Base-by-base conservation (phyloP, 2,329 filamentous ascomycete species). In the Rhynchosporium secalis region DNA sequence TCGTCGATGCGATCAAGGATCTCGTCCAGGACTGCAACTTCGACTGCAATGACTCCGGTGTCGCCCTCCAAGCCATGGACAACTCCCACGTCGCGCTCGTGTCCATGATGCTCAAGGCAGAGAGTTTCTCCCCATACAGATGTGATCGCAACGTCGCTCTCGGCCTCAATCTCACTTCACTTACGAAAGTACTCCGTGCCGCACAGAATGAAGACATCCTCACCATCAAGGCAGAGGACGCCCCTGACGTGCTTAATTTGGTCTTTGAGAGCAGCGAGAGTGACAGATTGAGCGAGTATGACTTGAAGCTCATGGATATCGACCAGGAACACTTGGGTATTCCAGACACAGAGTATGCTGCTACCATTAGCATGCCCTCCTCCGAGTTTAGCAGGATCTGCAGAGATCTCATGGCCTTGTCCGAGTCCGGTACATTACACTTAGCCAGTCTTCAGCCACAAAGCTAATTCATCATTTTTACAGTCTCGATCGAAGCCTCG, bases 21-120 rank as follows among this genome's bases (percentile, higher is more conserved):
- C 87, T 99, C 57, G 95, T 99, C 59, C 95, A 98, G 79, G 95
- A 99, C 81, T 99, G 95, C 88, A 99, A 99, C 81, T 99, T 99
- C 81, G 95, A 99, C 84, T 99, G 96, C 89, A 99, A 98, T 89
- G 96, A 99, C 84, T 94, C 92, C 60, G 95, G 95, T 66, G 95
- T 99, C 74, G 93, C 94, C 57, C 90, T 99, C 61, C 95, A 99
- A 80, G 95, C 95, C 74, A 99, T 99, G 96, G 95, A 99, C 83
- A 99, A 98, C 86, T 98, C 93, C 56, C 95, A 99, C 80, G 95
- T 99, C 72, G 95, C 95, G 66, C 91, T 99, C 60, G 95, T 99
- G 59, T 97, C 95, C 69, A 99, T 99, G 95, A 88, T 96, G 84
- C 90, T 99, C 77, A 95, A 95, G 81, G 90, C 94, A 65, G 95